Evolutionary conservation across 2,329 filamentous ascomycete genomes (phyloP).

Genomic region (Cercospora janseana): DNA sequence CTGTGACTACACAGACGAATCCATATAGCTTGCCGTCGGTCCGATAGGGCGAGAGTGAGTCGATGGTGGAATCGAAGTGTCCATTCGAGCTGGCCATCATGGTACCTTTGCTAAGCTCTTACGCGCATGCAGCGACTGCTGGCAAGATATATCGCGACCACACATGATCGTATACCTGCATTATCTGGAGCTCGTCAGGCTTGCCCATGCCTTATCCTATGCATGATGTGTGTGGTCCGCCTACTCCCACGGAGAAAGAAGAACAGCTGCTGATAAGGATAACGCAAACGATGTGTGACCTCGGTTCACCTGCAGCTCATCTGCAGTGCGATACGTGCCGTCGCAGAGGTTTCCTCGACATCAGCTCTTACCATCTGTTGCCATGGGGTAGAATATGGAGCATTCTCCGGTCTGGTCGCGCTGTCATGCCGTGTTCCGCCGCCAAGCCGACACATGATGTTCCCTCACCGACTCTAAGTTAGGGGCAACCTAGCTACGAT

Average conservation of each 20-base stretch:
- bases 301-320: background rate
- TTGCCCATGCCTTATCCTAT: background rate
- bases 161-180: too few species aligned
- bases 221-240: background rate
- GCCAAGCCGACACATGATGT: constrained; percentile 6
- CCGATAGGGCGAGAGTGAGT: constrained; percentile 58
- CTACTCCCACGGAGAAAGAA: constrained; percentile 13
- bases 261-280: constrained; percentile 12
- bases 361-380: background rate
- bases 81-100: constrained; percentile 23
- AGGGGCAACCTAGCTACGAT: background rate
- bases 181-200: too few species aligned
- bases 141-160: too few species aligned
- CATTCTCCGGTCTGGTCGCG: too few species aligned
- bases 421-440: background rate
- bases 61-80: constrained; percentile 23
- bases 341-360: background rate
- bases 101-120: background rate
- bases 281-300: constrained; percentile 4
- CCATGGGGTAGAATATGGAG: too few species aligned
- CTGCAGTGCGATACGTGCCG: background rate
- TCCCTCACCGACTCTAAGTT: background rate
- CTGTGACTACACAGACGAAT: constrained; percentile 64
- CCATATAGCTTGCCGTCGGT: constrained; percentile 62
- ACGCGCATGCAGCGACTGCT: background rate